phyloP scores from a whole-genome alignment of 2,329 filamentous ascomycete genomes.

The Apiospora koreana region DNA sequence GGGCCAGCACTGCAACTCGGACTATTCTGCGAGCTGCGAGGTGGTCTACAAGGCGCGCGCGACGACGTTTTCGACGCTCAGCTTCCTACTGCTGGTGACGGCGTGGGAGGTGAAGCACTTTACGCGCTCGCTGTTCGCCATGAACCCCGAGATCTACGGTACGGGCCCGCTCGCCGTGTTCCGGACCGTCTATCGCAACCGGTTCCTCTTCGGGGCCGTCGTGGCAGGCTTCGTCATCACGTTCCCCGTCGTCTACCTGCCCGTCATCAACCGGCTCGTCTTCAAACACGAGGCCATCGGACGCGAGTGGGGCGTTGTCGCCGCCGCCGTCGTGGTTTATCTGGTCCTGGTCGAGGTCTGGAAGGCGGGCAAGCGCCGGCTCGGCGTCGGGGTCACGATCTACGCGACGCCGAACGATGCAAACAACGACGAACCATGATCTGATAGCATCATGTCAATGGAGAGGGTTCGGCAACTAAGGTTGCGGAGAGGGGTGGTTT shows the following conservation, averaged over 20 bases:
- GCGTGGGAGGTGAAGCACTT: slow-evolving; percentile 77
- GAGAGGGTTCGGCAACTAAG: too few relatives aligned
- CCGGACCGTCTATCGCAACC: slow-evolving; percentile 67
- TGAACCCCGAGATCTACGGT: slow-evolving; percentile 54
- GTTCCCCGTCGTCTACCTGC: slow-evolving; percentile 68
- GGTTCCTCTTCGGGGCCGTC: slow-evolving; percentile 66
- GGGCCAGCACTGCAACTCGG: slow-evolving; percentile 60
- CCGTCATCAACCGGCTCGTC: slow-evolving; percentile 63
- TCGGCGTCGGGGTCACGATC: slow-evolving; percentile 21
- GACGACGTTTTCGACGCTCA: slow-evolving; percentile 69
- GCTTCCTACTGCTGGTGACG: slow-evolving; percentile 67
- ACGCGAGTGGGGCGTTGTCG: slow-evolving; percentile 74
- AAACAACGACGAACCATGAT: background rate
- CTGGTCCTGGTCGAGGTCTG: slow-evolving; percentile 65
- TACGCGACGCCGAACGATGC: background rate
- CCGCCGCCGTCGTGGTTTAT: slow-evolving; percentile 59
- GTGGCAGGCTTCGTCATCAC: slow-evolving; percentile 60
- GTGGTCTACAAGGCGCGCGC: slow-evolving; percentile 65
- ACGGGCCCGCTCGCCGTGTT: slow-evolving; percentile 46
- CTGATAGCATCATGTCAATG: background rate
- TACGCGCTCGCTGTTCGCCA: slow-evolving; percentile 67
- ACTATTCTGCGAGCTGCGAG: slow-evolving; percentile 50
- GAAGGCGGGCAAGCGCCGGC: slow-evolving; percentile 66
- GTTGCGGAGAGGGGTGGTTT: background rate
- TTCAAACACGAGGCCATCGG: slow-evolving; percentile 70